Evolutionary conservation across 345 rosid genomes (phyloP), one percentile per base, ranked within the genome.

Genomic region (Euphorbia lathyris): DNA sequence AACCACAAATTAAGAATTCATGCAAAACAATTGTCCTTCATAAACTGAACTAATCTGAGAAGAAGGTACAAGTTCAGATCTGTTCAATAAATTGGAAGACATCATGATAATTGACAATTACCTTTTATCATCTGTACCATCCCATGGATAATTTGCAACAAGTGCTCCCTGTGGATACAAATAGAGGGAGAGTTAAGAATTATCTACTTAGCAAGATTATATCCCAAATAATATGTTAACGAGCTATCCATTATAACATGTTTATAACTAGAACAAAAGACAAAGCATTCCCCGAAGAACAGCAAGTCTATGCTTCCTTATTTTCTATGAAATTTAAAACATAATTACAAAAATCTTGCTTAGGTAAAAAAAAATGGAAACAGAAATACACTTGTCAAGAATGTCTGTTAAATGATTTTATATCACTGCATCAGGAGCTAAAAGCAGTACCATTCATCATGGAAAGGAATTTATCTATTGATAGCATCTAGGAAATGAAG

Each of bases 81-180:
- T 14, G 7, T 22, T 16, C 14, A 17, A 58, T 58, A 10, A 23
- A 6, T 27, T n/a, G 47, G 47, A 36, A 59, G 57, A 61, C 51
- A 55, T 65, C 68, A 30, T 27, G 36, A 58, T 63, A 1, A 43
- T 30, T 61, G 34, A 66, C 47, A 55, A 63, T 68, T 80, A 92
- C 99, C 92, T 81, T 78, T 65, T 82, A 77, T 95, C 90, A 76
- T 69, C 79, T 1, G 93, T 88, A 58, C 94, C 97, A 83, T 92
- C 99, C 99, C 99, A 92, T 13, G 99, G 99, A 83, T 92, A 88
- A 80, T 95, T 95, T 80, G 98, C 99, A 55, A 90, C 98, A 51
- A 90, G 88, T 23, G 98, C 97, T 71, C 99, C 99, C 99, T 95
- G 87, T 52, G 55, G 80, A 74, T 23, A 73, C 69, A 63, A 69